These are phyloP conservation scores for Pyrus communis DNA, from an alignment of 306 rosid species.

Conservation along the genomic window DNA sequence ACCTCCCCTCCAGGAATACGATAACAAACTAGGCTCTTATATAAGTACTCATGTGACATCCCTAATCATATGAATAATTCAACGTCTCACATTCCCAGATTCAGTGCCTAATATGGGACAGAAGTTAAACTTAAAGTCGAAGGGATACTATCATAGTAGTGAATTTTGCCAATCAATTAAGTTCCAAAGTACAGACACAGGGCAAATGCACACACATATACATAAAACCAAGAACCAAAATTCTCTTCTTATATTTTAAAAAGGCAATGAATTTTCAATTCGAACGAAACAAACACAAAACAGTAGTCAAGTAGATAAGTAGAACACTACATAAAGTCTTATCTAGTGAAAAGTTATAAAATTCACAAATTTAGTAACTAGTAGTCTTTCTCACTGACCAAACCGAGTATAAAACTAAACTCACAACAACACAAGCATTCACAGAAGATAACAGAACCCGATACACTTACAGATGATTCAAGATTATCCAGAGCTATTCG, in stretches of 20 bases:
- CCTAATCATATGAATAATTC: neutral
- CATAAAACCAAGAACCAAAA: neutral
- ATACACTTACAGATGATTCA: constrained; percentile 67
- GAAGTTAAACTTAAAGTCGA: neutral
- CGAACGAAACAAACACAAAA: neutral
- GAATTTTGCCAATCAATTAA: neutral
- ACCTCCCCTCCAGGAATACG: neutral
- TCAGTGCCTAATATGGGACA: neutral
- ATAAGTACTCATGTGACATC: neutral
- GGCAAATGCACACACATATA: neutral
- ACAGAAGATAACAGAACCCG: neutral
- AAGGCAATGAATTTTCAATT: neutral
- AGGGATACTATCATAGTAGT: neutral
- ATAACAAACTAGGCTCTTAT: neutral
- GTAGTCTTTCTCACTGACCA: neutral
- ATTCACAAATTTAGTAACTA: neutral
- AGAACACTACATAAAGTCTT: neutral
- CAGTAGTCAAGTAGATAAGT: neutral
- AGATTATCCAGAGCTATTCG: constrained; percentile 54
- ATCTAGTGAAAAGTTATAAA: neutral
- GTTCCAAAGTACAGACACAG: neutral
- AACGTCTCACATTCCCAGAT: neutral
- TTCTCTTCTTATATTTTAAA: neutral
- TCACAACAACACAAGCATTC: neutral
- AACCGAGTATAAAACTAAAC: neutral